Evolutionary conservation across 768 basidiomycete species (phyloP), one percentile per base, ranked within the genome.

Genomic region (Russula foetens): DNA sequence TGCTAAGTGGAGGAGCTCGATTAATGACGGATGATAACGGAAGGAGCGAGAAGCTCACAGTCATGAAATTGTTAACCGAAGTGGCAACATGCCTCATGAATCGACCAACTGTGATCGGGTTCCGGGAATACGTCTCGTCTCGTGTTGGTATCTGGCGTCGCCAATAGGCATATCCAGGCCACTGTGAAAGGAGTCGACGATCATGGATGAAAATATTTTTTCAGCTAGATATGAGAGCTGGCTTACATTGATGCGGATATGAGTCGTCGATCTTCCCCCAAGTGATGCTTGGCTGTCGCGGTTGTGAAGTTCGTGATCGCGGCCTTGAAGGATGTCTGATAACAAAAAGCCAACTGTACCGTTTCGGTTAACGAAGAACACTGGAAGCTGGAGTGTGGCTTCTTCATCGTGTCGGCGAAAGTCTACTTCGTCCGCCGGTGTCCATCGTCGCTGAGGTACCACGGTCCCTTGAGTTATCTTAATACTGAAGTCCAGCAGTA

Each of bases 161-260:
- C 55, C 43, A 62, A 1, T 7, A 26, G 35, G 11, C n/a, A n/a
- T 60, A 60, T 1, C 59, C 52, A 5, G 59, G 59, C 59, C 59
- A 60, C 59, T 60, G 44, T 19, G 21, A 28, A 26, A 4, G 5
- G 11, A 1, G n/a, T 11, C 7, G 24, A 49, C 7, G 24, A 29
- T 21, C 4, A 39, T 21, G 21, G 14, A 23, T 45, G 28, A 45
- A 41, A 24, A 7, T 33, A 7, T 33, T 9, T 33, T 33, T 9
- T 4, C 31, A 33, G 31, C 31, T 33, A 33, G 9, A 9, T 33
- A 33, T 33, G 31, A 33, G 31, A 33, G 31, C n/a, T n/a, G n/a
- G n/a, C 31, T 33, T 33, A 33, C 31, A 33, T 33, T 33, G 31
- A 33, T 33, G 31, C 31, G 31, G 31, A 33, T 11, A n/a, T 17